Evolutionary conservation across 2,329 filamentous ascomycete species (phyloP).

Genomic region (Ophiognomonia clavigignenti-juglandacearum): DNA sequence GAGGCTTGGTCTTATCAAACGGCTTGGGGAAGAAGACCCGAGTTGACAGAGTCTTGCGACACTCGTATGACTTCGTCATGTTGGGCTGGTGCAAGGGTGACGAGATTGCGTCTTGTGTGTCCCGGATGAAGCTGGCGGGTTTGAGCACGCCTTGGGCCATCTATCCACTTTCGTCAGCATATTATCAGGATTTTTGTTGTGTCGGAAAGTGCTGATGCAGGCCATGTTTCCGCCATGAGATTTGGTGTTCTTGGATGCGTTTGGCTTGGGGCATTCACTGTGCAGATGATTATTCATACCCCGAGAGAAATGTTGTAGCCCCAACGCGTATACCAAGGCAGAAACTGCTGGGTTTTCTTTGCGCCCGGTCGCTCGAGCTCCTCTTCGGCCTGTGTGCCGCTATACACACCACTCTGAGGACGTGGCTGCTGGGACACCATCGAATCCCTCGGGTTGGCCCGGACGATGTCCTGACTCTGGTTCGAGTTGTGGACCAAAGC

Average conservation of each 20-base stretch:
- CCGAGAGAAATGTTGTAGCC: conserved; percentile 6
- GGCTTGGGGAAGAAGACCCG: conserved; percentile 11
- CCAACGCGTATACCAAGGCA: conserved; percentile 10
- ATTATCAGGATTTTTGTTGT: no score
- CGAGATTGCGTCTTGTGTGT: conserved; percentile 6
- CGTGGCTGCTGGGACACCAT: conserved; percentile 5
- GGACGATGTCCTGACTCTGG: conserved; percentile 7
- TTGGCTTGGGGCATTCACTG: no score
- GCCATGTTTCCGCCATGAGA: no score
- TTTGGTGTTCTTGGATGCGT: no score
- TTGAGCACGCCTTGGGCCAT: conserved; percentile 6
- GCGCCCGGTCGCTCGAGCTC: conserved; percentile 3
- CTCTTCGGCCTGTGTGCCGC: background rate
- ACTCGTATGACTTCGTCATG: conserved; percentile 3
- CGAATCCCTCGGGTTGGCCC: background rate
- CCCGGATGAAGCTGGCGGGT: conserved; percentile 7
- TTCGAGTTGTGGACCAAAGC: conserved; percentile 2
- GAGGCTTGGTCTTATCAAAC: conserved; percentile 9
- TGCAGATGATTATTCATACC: no score
- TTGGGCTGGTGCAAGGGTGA: conserved; percentile 2
- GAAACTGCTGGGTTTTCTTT: conserved; percentile 7
- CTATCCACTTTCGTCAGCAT: no score
- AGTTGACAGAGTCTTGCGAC: conserved; percentile 2
- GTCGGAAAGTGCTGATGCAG: no score
- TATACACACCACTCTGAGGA: conserved; percentile 5